These are phyloP conservation scores for Beauveria caledonica DNA, from an alignment of 2,329 filamentous ascomycete species.

Conservation along the genomic window DNA sequence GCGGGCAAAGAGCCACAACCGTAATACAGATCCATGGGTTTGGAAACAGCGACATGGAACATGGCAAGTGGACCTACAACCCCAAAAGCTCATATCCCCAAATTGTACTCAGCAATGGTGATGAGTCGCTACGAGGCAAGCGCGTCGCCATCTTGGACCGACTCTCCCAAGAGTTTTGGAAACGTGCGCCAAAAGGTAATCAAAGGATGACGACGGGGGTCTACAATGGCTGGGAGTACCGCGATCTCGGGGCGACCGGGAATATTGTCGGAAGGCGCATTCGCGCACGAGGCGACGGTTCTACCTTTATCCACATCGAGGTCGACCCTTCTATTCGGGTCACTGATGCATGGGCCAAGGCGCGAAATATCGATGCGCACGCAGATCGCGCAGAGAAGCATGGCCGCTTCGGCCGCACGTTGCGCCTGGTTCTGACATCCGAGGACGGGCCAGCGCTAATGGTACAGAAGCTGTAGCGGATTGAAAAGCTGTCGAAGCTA, in stretches of 20 bases:
- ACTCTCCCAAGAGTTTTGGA: conserved; percentile 5
- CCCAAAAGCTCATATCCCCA: conserved; percentile 4
- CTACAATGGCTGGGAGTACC: conserved; percentile 3
- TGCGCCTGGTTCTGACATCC: background rate
- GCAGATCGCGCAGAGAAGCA: background rate
- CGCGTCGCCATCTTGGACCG: conserved; percentile 2
- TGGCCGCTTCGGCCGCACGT: background rate
- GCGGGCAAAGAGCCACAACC: background rate
- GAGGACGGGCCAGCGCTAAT: background rate
- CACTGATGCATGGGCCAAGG: conserved; percentile 1
- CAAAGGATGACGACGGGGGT: conserved; percentile 7
- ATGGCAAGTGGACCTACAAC: conserved; percentile 1
- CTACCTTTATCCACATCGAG: conserved; percentile 4
- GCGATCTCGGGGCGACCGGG: conserved; percentile 2
- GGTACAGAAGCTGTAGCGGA: conserved; percentile 1
- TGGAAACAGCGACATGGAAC: conserved; percentile 3
- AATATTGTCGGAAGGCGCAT: conserved; percentile 1
- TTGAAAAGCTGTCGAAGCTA: background rate
- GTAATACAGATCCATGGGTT: conserved; percentile 5
- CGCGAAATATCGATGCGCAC: background rate
- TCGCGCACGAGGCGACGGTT: background rate
- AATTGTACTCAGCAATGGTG: conserved; percentile 5
- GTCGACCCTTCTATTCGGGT: conserved; percentile 3
- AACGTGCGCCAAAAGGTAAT: background rate
- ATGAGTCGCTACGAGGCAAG: background rate